Conservation (phyloP, 2,329 filamentous ascomycete genomes). For the Fusarium luffae region DNA sequence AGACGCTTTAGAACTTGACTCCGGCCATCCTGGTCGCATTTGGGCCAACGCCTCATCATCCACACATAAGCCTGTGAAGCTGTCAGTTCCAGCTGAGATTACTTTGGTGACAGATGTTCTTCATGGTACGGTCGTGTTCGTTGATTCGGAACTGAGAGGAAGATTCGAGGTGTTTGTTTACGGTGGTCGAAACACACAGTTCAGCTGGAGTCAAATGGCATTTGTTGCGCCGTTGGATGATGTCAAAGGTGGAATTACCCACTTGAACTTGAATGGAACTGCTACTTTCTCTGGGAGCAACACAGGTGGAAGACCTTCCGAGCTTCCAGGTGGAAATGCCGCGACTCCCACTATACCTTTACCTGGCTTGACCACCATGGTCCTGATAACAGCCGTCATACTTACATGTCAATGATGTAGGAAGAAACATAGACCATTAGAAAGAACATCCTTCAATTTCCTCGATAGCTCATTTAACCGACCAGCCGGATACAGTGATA, state of each 20-base stretch:
- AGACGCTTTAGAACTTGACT: conserved; percentile 6
- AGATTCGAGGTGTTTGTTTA: conserved; percentile 27
- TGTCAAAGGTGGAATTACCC: neutral
- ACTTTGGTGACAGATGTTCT: neutral
- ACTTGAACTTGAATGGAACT: neutral
- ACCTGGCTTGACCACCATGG: fast-evolving
- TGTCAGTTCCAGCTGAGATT: neutral
- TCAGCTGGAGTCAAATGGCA: conserved; percentile 30
- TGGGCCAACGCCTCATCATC: conserved; percentile 18
- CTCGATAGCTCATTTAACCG: no score
- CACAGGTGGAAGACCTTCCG: neutral
- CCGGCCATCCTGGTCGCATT: conserved; percentile 16
- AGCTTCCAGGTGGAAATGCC: neutral
- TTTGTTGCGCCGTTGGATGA: conserved; percentile 14
- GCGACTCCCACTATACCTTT: neutral
- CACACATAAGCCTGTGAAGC: conserved; percentile 6
- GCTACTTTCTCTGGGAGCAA: neutral
- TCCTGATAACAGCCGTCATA: neutral
- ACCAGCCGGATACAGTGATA: no score
- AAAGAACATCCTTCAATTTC: neutral
- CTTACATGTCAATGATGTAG: neutral
- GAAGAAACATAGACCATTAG: neutral
- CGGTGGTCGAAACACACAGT: conserved; percentile 17
- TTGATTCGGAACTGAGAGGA: neutral
- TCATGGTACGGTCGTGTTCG: conserved; percentile 1